phyloP scores from a whole-genome alignment of 768 basidiomycete species.

The Mycena pura region DNA sequence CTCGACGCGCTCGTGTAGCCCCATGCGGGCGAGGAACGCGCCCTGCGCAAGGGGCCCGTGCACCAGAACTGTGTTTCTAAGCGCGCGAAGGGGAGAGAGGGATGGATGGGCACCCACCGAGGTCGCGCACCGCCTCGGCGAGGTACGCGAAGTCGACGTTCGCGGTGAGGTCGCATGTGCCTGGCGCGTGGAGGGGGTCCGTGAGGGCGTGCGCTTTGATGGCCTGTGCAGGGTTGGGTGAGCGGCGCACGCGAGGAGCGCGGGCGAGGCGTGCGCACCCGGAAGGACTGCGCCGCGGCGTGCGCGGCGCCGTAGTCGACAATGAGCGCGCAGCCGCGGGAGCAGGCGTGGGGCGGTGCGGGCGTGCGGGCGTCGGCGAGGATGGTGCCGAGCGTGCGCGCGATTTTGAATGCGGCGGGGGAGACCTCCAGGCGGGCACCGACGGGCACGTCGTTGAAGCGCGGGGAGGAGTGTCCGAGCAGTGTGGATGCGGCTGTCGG shows the following conservation, averaged over 20 bases:
- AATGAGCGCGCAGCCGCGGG: conserved; percentile 72
- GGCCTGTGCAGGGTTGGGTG: conserved; percentile 57
- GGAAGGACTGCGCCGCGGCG: conserved; percentile 74
- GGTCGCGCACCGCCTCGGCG: conserved; percentile 71
- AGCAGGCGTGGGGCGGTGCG: conserved; percentile 27
- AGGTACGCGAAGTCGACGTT: conserved; percentile 96
- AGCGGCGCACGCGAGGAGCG: background rate
- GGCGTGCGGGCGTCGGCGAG: no score
- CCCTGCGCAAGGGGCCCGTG: conserved; percentile 81
- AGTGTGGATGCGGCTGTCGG: conserved; percentile 60
- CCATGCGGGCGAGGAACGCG: conserved; percentile 81
- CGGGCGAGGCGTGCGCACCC: conserved; percentile 63
- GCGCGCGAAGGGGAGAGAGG: background rate
- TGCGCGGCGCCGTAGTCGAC: conserved; percentile 89
- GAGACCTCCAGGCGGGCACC: conserved; percentile 86
- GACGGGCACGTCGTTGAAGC: conserved; percentile 70
- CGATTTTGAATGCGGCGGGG: conserved; percentile 70
- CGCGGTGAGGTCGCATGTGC: conserved; percentile 91
- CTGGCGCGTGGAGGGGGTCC: conserved; percentile 84
- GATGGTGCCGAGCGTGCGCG: conserved; percentile 71
- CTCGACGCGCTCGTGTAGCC: conserved; percentile 69
- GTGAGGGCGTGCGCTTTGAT: conserved; percentile 89
- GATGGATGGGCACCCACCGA: conserved; percentile 60
- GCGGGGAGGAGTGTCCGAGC: conserved; percentile 67
- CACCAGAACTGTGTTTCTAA: conserved; percentile 44